Percentiles rank a stretch among this genome's conserved stretches.
Conservation (phyloP, 1,284 basidiomycete genomes). For the Stygiomarasmius scandens region DNA sequence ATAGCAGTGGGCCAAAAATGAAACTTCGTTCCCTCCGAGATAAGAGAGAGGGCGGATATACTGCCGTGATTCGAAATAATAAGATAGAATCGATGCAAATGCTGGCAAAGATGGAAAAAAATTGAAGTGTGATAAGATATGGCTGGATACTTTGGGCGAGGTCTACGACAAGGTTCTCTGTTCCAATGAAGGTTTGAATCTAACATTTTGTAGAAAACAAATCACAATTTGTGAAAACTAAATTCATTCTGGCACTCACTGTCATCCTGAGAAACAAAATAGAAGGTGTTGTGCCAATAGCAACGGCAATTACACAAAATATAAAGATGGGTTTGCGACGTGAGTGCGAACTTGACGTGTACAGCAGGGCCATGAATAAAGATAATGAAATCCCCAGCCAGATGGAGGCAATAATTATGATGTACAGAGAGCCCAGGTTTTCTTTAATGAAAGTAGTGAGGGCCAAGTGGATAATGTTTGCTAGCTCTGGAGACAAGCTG, state of each 20-base stretch:
- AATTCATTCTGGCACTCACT: not conserved
- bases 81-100: constrained; percentile 10
- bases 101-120: not conserved
- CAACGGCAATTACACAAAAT: not conserved
- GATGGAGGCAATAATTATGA: not conserved
- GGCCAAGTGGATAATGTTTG: not conserved
- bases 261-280: not conserved
- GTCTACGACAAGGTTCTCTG: not conserved
- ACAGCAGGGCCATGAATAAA: not conserved
- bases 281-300: not conserved
- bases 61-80: constrained; percentile 25
- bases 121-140: not conserved
- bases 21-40: constrained; percentile 15
- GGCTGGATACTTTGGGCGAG: not conserved
- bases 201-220: no score
- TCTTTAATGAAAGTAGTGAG: not conserved
- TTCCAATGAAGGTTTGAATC: not conserved
- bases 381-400: not conserved
- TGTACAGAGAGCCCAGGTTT: not conserved
- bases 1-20: constrained; percentile 9
- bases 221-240: no score
- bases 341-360: not conserved
- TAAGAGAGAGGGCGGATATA: constrained; percentile 23
- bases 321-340: not conserved
- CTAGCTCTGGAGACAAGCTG: not conserved